Evolutionary conservation across 768 basidiomycete genomes (phyloP).

Genomic region (Amyloporia xantha): DNA sequence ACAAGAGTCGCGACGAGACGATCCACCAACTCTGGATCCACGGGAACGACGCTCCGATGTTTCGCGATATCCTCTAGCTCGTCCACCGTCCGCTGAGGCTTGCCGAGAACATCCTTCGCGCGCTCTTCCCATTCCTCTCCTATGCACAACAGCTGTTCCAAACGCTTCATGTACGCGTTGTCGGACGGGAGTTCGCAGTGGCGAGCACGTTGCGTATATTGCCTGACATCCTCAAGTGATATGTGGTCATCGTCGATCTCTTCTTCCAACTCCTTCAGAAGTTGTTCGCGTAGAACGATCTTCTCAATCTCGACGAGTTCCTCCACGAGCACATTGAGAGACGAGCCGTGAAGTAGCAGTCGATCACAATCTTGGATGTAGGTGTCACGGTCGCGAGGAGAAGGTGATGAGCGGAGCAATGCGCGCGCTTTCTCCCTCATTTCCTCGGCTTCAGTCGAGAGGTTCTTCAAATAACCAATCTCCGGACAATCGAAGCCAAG

Average conservation of each 20-base stretch:
- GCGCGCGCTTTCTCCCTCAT: slow-evolving; percentile 47
- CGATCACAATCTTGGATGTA: slow-evolving; percentile 67
- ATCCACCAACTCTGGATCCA: slow-evolving; percentile 60
- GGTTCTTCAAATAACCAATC: slow-evolving; percentile 45
- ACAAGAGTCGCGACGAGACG: slow-evolving; percentile 56
- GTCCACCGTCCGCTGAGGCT: slow-evolving; percentile 66
- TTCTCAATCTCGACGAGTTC: slow-evolving; percentile 74
- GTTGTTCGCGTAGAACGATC: slow-evolving; percentile 73
- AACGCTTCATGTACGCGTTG: slow-evolving; percentile 55
- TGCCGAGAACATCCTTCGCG: slow-evolving; percentile 57
- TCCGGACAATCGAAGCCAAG: slow-evolving; percentile 86
- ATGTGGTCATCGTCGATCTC: slow-evolving; percentile 63
- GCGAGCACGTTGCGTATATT: slow-evolving; percentile 63
- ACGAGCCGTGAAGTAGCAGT: slow-evolving; percentile 61
- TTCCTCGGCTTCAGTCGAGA: slow-evolving; percentile 61
- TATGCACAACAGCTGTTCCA: slow-evolving; percentile 56
- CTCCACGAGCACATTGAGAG: slow-evolving; percentile 78
- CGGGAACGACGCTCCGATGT: slow-evolving; percentile 58
- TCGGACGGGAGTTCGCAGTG: slow-evolving; percentile 58
- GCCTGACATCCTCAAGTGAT: slow-evolving; percentile 72
- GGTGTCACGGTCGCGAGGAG: slow-evolving; percentile 42
- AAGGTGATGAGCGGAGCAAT: slow-evolving; percentile 40
- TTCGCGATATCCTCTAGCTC: slow-evolving; percentile 71
- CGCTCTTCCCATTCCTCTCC: slow-evolving; percentile 76
- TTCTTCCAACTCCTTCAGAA: slow-evolving; percentile 69